Percentiles rank a stretch among this genome's conserved stretches.
Conservation (phyloP, 2,329 filamentous ascomycete species). For the Aspergillus felis region DNA sequence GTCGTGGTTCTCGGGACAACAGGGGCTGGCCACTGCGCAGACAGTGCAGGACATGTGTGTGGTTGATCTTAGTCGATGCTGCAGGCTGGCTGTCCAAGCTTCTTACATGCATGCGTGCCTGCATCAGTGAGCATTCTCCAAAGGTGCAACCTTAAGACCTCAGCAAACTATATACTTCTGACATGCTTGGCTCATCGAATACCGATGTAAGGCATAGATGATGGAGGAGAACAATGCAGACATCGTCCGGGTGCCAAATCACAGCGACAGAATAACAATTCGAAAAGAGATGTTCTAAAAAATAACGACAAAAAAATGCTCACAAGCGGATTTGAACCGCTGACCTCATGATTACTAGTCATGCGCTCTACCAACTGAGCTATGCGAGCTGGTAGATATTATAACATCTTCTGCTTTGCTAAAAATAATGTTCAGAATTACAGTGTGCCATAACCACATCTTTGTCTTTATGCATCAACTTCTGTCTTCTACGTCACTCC, state of each 20-base stretch:
- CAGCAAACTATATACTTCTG: not conserved
- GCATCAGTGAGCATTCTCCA: not conserved
- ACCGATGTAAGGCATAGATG: not conserved
- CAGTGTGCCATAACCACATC: no score
- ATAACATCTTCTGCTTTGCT: not conserved
- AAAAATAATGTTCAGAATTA: not conserved
- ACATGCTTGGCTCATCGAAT: not conserved
- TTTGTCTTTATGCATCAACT: not conserved
- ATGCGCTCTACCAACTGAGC: conserved; percentile 37
- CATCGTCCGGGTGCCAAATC: no score
- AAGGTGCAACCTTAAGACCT: not conserved
- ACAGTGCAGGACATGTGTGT: not conserved
- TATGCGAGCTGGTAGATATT: conserved; percentile 22
- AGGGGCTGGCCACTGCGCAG: not conserved
- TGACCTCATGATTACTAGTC: conserved; percentile 37
- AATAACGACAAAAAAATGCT: conserved; percentile 14
- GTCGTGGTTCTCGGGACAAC: not conserved
- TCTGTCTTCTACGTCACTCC: not conserved
- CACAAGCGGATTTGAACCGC: conserved; percentile 34
- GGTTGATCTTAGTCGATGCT: not conserved
- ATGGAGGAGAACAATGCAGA: no score
- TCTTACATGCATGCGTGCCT: not conserved
- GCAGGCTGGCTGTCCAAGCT: not conserved
- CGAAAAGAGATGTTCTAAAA: no score
- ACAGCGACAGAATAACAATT: no score